A percentile compares a stretch with the other conserved stretches of the same genome.
Evolutionary conservation across 257 asterid species (phyloP).

Genomic region (Osmanthus fragrans): DNA sequence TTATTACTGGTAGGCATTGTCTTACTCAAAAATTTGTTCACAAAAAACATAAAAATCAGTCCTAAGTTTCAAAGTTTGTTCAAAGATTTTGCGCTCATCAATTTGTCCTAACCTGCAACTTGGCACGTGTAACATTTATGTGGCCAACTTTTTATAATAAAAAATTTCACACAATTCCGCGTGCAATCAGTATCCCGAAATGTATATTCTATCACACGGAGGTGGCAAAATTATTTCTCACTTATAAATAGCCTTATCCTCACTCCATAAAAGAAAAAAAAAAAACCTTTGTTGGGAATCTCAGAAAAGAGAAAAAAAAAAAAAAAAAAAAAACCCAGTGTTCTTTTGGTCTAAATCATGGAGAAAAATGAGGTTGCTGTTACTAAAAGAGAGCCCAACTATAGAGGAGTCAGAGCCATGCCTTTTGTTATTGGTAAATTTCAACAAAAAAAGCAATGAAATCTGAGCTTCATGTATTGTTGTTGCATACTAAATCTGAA

Average conservation of each 20-base stretch:
- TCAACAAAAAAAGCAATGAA: not conserved
- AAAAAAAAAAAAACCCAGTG: not conserved
- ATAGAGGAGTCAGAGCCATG: constrained; percentile 81
- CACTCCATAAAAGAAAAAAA: not conserved
- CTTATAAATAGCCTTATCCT: not conserved
- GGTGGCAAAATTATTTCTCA: too few relatives aligned
- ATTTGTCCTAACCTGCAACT: too few relatives aligned
- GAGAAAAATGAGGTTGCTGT: constrained; percentile 22
- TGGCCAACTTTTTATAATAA: too few relatives aligned
- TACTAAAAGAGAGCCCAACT: constrained; percentile 43
- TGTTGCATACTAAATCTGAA: not conserved
- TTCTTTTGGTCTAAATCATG: constrained; percentile 22
- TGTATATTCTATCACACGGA: too few relatives aligned
- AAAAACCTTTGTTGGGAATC: constrained; percentile 2
- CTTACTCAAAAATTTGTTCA: too few relatives aligned
- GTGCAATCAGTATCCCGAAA: too few relatives aligned
- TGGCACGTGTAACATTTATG: too few relatives aligned
- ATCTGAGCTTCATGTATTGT: not conserved
- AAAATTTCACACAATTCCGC: too few relatives aligned
- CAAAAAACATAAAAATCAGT: too few relatives aligned
- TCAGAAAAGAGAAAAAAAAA: not conserved
- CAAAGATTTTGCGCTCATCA: too few relatives aligned
- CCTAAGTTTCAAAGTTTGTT: too few relatives aligned
- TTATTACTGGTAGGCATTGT: too few relatives aligned
- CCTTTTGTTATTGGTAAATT: constrained; percentile 69